Evolutionary conservation across 306 rosid genomes (phyloP).

Genomic region (Boehmeria nivea): DNA sequence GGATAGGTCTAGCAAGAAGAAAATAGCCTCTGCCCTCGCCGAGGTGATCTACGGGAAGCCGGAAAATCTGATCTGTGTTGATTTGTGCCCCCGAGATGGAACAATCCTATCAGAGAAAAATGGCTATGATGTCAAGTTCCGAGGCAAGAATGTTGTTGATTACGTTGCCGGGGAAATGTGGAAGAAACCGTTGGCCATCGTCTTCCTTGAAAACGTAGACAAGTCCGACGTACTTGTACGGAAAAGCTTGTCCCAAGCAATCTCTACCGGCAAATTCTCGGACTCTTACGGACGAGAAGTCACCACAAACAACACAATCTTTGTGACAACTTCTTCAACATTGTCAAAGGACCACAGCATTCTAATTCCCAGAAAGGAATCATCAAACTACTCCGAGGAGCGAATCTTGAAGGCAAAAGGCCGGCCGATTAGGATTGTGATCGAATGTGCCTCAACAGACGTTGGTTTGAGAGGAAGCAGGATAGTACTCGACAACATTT

Average conservation of each 20-base stretch:
- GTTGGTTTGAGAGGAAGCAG: constrained; percentile 26
- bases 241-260: constrained; percentile 60
- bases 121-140: constrained; percentile 50
- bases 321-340: constrained; percentile 45
- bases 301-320: constrained; percentile 52
- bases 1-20: constrained; percentile 68
- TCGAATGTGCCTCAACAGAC: constrained; percentile 39
- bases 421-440: constrained; percentile 45
- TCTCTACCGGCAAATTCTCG: constrained; percentile 65
- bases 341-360: constrained; percentile 25
- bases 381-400: constrained; percentile 61
- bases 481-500: constrained; percentile 27
- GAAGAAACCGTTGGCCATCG: constrained; percentile 65
- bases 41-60: constrained; percentile 59
- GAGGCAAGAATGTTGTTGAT: constrained; percentile 84
- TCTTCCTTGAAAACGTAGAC: constrained; percentile 77
- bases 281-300: constrained; percentile 85
- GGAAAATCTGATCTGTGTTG: constrained; percentile 50
- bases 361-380: constrained; percentile 18
- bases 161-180: constrained; percentile 57
- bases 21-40: constrained; percentile 58
- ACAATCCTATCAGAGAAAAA: constrained; percentile 15
- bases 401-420: constrained; percentile 42
- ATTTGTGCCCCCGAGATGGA: constrained; percentile 48
- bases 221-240: constrained; percentile 65